Evolutionary conservation across 495 filamentous ascomycete genomes (phyloP), one percentile per base, ranked within the genome.

Genomic region (Daldinia vernicosa): DNA sequence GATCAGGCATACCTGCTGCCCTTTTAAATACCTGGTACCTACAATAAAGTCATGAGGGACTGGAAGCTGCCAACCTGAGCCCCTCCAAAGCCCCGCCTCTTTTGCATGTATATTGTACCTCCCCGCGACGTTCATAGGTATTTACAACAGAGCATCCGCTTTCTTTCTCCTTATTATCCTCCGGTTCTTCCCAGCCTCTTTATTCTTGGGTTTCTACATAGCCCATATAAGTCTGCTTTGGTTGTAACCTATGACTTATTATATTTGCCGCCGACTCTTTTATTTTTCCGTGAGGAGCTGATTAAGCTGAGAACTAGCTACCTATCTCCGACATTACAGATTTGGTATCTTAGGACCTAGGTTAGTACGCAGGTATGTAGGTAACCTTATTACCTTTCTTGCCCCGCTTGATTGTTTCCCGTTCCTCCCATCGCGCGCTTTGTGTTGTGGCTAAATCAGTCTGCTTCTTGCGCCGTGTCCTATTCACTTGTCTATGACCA

Each of bases 381-480:
- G 30, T 37, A 61, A 35, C 33, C 3, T 35, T 28, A 32, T 35
- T 28, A 32, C 35, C 27, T 30, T 51, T 56, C 35, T 40, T 68
- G 70, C 70, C 70, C 70, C 70, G 70, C 70, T 69, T 52, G 15
- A 60, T 61, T 35, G 37, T 30, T 61, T 66, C 19, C 50, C 43
- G 50, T 62, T 52, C 45, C 61, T 52, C 47, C 69, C 24, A 52
- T 73, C 52, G 66, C 70, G 62, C 61, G 17, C 50, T 60, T 66
- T 69, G 65, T 63, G n/a, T 66, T 40, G 61, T 73, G 70, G 70
- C 70, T 73, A 73, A 73, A 73, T 73, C 66, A 3, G 33, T 32
- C 56, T 61, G 33, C 57, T 60, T 62, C 55, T 39, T 62, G 54
- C 26, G 47, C 47, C 56, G 52, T 47, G 47, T 56, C 30, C 9